phyloP scores from a whole-genome alignment of 2,329 filamentous ascomycete species.

The Coniochaeta sp. region DNA sequence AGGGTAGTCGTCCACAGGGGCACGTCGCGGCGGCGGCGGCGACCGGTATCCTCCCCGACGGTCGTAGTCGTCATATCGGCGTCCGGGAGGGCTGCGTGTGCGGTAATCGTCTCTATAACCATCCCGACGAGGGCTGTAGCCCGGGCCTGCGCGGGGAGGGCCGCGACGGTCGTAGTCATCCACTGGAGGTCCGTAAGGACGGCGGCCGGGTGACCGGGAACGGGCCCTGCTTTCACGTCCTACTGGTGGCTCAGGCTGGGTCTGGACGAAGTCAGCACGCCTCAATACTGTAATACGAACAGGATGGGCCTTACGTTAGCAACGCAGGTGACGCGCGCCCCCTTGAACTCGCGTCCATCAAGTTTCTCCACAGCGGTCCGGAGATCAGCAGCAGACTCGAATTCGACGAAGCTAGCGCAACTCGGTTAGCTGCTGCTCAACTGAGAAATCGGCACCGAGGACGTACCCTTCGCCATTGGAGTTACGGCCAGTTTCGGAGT shows the following conservation, averaged over 20 bases:
- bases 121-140: conserved; percentile 73
- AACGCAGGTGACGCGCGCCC: conserved; percentile 74
- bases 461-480: conserved; percentile 86
- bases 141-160: conserved; percentile 53
- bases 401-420: conserved; percentile 79
- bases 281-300: neutral
- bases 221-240: conserved; percentile 60
- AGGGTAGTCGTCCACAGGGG: conserved; percentile 70
- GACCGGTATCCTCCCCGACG: conserved; percentile 75
- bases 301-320: conserved; percentile 65
- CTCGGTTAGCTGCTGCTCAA: conserved; percentile 6
- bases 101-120: conserved; percentile 68
- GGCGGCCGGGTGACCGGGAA: conserved; percentile 65
- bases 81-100: conserved; percentile 63
- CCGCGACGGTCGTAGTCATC: conserved; percentile 83
- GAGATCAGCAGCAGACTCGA: conserved; percentile 85
- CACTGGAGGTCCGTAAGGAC: conserved; percentile 58
- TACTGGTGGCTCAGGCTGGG: conserved; percentile 66
- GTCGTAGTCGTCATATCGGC: conserved; percentile 86
- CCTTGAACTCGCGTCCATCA: conserved; percentile 89
- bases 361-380: conserved; percentile 92
- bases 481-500: conserved; percentile 91
- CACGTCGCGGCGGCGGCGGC: conserved; percentile 61
- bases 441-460: neutral
- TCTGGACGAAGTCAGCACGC: conserved; percentile 39